Conservation (phyloP, 1,284 basidiomycete genomes). For the Austropuccinia psidii region DNA sequence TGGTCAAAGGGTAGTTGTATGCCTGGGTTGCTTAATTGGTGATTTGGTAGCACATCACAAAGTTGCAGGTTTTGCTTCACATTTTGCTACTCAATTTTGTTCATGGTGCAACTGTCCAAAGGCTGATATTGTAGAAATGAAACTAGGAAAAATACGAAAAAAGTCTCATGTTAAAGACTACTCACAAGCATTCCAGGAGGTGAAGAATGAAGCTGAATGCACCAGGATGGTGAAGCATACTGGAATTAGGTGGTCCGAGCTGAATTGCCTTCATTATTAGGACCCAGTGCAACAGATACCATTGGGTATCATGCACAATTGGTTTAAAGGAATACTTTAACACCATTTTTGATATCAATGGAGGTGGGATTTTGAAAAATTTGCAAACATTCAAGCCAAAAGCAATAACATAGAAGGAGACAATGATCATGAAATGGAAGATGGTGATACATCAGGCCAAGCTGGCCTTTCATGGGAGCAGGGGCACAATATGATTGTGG, state of each 20-base stretch:
- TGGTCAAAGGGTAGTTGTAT: not conserved
- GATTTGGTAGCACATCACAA: not conserved
- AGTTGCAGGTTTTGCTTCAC: constrained; percentile 4
- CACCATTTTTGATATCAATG: not conserved
- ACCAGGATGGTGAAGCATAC: not conserved
- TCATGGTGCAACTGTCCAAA: not conserved
- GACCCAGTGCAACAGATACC: not conserved
- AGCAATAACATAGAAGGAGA: too few species aligned
- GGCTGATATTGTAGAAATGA: too few species aligned
- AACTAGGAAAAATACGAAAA: too few species aligned
- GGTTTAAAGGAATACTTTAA: not conserved
- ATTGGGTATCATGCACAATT: constrained; percentile 13
- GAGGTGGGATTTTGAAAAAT: not conserved
- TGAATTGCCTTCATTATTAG: not conserved
- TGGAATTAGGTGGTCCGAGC: not conserved
- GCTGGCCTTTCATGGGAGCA: too few species aligned
- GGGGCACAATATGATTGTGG: too few species aligned
- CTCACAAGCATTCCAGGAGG: too few species aligned
- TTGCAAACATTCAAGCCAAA: too few species aligned
- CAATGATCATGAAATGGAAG: too few species aligned
- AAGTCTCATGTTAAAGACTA: too few species aligned
- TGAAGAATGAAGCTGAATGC: not conserved
- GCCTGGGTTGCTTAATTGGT: not conserved
- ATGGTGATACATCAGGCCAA: too few species aligned
- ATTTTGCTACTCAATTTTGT: not conserved